Conservation (phyloP, 306 rosid genomes). For the Castanopsis chinensis region DNA sequence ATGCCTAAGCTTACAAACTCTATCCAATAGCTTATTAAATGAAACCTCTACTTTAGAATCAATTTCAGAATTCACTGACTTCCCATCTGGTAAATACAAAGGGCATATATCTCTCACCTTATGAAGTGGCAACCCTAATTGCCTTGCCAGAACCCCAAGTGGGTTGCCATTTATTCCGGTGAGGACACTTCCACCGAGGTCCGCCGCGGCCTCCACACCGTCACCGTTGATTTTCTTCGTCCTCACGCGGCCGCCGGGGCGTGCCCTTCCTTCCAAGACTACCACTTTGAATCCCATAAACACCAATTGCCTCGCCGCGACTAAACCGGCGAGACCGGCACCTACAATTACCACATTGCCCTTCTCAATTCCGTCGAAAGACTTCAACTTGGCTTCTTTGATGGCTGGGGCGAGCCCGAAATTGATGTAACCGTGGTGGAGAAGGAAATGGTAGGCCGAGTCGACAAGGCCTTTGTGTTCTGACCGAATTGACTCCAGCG, state of each 20-base stretch:
- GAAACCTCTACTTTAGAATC: constrained; percentile 74
- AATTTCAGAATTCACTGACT: constrained; percentile 60
- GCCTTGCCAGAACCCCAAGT: constrained; percentile 87
- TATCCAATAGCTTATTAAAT: constrained; percentile 75
- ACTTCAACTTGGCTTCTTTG: constrained; percentile 47
- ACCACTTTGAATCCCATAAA: constrained; percentile 80
- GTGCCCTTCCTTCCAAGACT: constrained; percentile 73
- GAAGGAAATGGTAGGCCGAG: constrained; percentile 59
- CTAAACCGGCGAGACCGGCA: constrained; percentile 84
- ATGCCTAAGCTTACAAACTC: constrained; percentile 91
- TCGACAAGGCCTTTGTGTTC: constrained; percentile 75
- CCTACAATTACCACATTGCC: constrained; percentile 78
- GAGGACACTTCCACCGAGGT: constrained; percentile 92
- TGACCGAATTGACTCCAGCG: constrained; percentile 60
- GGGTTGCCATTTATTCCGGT: constrained; percentile 92
- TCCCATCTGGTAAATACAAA: constrained; percentile 81
- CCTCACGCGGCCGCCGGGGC: constrained; percentile 91
- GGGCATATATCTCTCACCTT: constrained; percentile 94
- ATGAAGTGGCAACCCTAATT: constrained; percentile 76
- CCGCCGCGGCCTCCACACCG: constrained; percentile 70
- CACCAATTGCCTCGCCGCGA: constrained; percentile 81
- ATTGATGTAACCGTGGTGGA: constrained; percentile 81
- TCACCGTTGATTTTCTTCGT: constrained; percentile 68
- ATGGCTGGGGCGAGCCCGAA: constrained; percentile 72
- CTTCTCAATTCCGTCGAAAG: constrained; percentile 51